Percentiles rank a stretch among this genome's conserved stretches.
Conservation (phyloP, 306 rosid genomes). For the Cajanus cajan region DNA sequence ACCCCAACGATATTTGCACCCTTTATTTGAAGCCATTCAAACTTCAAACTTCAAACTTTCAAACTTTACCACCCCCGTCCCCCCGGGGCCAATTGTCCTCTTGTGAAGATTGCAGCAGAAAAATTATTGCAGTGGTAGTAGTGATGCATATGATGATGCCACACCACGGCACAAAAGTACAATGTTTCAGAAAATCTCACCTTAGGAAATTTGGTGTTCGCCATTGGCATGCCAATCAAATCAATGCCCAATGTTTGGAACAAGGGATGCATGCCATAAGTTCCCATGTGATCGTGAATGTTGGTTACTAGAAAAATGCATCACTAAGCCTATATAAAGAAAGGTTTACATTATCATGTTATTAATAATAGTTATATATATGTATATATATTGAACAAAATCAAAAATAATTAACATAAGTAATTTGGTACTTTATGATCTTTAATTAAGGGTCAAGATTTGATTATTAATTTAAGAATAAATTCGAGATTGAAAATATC, state of each 20-base stretch:
- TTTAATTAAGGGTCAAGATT: too few species aligned
- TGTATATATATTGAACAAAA: too few species aligned
- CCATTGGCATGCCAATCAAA: background rate
- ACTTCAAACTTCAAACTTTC: background rate
- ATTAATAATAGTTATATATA: too few species aligned
- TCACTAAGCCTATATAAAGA: background rate
- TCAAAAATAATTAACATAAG: too few species aligned
- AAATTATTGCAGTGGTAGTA: slow-evolving; percentile 13
- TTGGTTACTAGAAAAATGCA: background rate
- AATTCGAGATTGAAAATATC: too few species aligned
- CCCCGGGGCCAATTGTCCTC: background rate
- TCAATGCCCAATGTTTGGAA: background rate
- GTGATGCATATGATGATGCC: background rate
- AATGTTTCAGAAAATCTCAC: background rate
- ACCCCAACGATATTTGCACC: slow-evolving; percentile 1
- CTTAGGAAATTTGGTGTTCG: background rate
- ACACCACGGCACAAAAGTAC: slow-evolving; percentile 4
- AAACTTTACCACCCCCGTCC: background rate
- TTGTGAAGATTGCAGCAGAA: background rate
- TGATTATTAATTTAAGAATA: too few species aligned
- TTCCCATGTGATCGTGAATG: background rate
- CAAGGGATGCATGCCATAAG: background rate
- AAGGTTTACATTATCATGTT: background rate
- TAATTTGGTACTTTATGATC: too few species aligned
- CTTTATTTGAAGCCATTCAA: background rate